phyloP scores from a whole-genome alignment of 2,329 filamentous ascomycete genomes.

The Beauveria medogensis region DNA sequence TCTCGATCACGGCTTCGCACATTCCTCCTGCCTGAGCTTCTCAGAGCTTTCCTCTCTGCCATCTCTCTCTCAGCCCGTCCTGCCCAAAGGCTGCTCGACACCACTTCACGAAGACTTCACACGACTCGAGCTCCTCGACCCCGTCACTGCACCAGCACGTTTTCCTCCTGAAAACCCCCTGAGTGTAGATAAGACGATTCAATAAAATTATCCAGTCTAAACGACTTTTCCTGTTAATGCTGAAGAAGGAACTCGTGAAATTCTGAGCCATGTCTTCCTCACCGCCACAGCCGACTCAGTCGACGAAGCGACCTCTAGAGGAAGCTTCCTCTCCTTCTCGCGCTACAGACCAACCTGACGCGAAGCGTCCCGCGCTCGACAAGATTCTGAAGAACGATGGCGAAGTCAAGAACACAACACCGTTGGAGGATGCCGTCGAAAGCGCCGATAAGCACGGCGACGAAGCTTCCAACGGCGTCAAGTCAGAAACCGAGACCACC shows the following conservation, averaged over 20 bases:
- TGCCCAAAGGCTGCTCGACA: constrained; percentile 26
- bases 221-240: constrained; percentile 8
- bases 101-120: constrained; percentile 33
- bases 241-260: constrained; percentile 1
- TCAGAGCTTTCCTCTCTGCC: constrained; percentile 14
- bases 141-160: constrained; percentile 75
- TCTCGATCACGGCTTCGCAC: constrained; percentile 5
- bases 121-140: constrained; percentile 34
- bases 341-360: constrained; percentile 87
- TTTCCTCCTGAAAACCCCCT: constrained; percentile 78
- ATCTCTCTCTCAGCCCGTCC: constrained; percentile 23
- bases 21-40: constrained; percentile 3
- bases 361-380: constrained; percentile 92
- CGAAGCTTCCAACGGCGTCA: constrained; percentile 42
- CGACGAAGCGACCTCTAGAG: constrained; percentile 87
- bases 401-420: constrained; percentile 37
- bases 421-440: constrained; percentile 26
- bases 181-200: constrained; percentile 64
- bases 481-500: constrained; percentile 53
- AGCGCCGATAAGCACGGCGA: constrained; percentile 40
- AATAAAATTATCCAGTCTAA: constrained; percentile 32
- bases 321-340: constrained; percentile 92
- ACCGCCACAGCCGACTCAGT: constrained; percentile 57
- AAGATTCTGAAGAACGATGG: constrained; percentile 71
- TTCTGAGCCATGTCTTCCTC: constrained; percentile 62